A percentile compares a stretch with the other conserved stretches of the same genome.
These are phyloP conservation scores for Penicillium sp. DNA, from an alignment of 2,329 filamentous ascomycete species.

Conservation along the genomic window DNA sequence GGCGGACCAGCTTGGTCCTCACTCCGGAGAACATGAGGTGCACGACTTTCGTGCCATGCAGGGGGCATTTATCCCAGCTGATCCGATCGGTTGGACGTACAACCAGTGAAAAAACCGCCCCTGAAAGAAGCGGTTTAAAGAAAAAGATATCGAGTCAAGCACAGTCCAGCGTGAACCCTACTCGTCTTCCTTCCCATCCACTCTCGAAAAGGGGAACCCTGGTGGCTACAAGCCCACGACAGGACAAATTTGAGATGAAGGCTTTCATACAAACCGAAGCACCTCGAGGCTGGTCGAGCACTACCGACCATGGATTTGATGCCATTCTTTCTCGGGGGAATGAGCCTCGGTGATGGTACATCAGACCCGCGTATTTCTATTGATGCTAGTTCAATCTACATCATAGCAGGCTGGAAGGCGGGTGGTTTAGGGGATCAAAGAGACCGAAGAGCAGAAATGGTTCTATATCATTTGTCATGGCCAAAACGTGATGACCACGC, in stretches of 20 bases:
- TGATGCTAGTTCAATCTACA: neutral
- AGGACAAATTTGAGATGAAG: neutral
- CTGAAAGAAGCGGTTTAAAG: neutral
- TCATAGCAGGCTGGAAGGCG: neutral
- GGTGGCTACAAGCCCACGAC: neutral
- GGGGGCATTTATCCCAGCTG: conserved; percentile 13
- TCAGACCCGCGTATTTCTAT: neutral
- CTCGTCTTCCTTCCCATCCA: neutral
- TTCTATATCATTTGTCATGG: neutral
- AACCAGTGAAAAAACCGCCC: neutral
- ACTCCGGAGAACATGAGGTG: neutral
- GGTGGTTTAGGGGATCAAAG: neutral
- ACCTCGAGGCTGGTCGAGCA: neutral
- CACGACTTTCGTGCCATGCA: conserved; percentile 11
- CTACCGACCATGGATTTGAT: neutral
- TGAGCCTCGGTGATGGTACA: no score
- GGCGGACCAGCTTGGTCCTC: neutral
- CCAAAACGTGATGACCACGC: no score
- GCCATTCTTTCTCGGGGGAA: no score
- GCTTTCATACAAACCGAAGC: neutral
- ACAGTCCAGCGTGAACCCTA: neutral
- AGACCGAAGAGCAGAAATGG: neutral
- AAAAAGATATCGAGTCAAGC: no score
- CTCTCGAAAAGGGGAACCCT: neutral
- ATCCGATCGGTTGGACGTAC: neutral